Percentiles rank a stretch among this genome's conserved stretches.
Conservation (phyloP, 805 yeast species). For the Saccharomycopsis sp. region DNA sequence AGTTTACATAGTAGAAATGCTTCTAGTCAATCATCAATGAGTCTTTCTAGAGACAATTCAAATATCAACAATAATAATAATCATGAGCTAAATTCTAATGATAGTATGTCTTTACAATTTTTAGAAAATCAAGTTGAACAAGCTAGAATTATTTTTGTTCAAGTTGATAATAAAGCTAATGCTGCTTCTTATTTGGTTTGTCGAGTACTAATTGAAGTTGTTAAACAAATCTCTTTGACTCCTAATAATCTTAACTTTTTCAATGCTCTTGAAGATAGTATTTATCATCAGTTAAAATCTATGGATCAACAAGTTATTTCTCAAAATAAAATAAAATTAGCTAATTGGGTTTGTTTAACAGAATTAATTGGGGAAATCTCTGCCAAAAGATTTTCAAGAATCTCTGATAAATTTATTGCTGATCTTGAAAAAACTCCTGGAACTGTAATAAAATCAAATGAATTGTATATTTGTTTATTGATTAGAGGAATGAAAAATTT, state of each 20-base stretch:
- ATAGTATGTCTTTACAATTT: constrained; percentile 8
- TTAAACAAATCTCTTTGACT: constrained; percentile 72
- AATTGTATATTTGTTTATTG: constrained; percentile 57
- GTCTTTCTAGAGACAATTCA: background rate
- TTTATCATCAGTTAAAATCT: constrained; percentile 77
- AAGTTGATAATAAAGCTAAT: constrained; percentile 77
- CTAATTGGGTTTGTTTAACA: constrained; percentile 91
- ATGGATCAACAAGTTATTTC: constrained; percentile 70
- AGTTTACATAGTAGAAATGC: constrained; percentile 16
- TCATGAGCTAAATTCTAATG: constrained; percentile 3
- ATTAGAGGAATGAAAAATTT: constrained; percentile 90
- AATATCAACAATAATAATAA: background rate
- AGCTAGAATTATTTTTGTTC: constrained; percentile 58
- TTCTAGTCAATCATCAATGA: constrained; percentile 9
- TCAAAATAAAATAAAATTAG: constrained; percentile 65
- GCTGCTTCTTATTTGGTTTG: constrained; percentile 84
- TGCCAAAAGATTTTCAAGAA: constrained; percentile 69
- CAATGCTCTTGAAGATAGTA: constrained; percentile 82
- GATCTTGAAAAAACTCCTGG: constrained; percentile 78
- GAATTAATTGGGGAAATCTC: constrained; percentile 87
- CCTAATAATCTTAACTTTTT: constrained; percentile 69
- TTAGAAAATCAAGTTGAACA: constrained; percentile 26
- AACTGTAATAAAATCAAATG: constrained; percentile 30
- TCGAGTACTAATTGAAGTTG: constrained; percentile 86
- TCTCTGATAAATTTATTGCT: constrained; percentile 87